These are phyloP conservation scores for Xylaria nigripes DNA, from an alignment of 495 filamentous ascomycete species.

Conservation along the genomic window DNA sequence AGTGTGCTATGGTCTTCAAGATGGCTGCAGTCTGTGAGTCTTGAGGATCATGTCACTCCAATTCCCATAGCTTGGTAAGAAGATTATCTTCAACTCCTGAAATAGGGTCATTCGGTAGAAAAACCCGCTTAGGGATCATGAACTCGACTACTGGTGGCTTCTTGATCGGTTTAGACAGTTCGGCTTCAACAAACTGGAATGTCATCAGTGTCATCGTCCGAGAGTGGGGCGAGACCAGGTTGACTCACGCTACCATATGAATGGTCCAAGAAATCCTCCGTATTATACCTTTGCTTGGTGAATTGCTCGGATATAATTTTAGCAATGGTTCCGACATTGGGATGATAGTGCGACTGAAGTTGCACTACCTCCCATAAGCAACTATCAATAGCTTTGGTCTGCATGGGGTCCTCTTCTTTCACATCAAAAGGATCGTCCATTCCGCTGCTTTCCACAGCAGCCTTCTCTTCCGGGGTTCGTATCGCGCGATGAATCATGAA, in stretches of 20 bases:
- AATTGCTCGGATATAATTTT: slow-evolving; percentile 96
- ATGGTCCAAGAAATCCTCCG: slow-evolving; percentile 96
- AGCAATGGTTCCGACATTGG: slow-evolving; percentile 88
- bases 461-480: slow-evolving; percentile 46
- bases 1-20: not conserved
- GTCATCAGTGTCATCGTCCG: slow-evolving; percentile 18
- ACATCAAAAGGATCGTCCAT: slow-evolving; percentile 73
- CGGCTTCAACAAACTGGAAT: slow-evolving; percentile 64
- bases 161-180: slow-evolving; percentile 72
- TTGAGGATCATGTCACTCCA: slow-evolving; percentile 22
- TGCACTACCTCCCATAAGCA: slow-evolving; percentile 91
- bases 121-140: slow-evolving; percentile 86
- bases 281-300: slow-evolving; percentile 83
- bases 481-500: slow-evolving; percentile 88
- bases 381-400: slow-evolving; percentile 81
- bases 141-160: slow-evolving; percentile 84
- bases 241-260: slow-evolving; percentile 73
- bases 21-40: not conserved
- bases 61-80: slow-evolving; percentile 50
- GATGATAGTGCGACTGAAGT: slow-evolving; percentile 89
- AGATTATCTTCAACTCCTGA: slow-evolving; percentile 39
- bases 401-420: slow-evolving; percentile 69
- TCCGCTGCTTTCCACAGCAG: slow-evolving; percentile 53
- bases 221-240: not conserved
- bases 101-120: slow-evolving; percentile 46